phyloP scores from a whole-genome alignment of 164 flowering plant genomes.

The Malania oleifera region DNA sequence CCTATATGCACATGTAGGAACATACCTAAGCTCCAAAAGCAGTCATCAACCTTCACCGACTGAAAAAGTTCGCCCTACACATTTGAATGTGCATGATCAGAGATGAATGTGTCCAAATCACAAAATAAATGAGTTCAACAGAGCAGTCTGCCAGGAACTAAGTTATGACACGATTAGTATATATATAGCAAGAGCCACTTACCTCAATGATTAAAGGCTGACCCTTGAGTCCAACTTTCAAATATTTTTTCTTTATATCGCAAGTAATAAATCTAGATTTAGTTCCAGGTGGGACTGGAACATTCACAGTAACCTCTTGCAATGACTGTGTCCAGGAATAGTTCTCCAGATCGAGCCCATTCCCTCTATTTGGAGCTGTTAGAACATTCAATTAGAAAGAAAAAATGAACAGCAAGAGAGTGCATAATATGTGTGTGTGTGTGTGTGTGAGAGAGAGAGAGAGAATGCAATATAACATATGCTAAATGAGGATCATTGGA shows the following conservation, averaged over 20 bases:
- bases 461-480: no score
- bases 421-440: no score
- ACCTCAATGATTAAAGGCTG: conserved; percentile 93
- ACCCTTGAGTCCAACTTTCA: conserved; percentile 89
- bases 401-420: background rate
- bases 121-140: background rate
- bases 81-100: background rate
- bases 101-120: background rate
- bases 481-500: no score
- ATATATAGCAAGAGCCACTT: conserved; percentile 15
- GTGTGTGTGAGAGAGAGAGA: no score
- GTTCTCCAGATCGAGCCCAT: conserved; percentile 87
- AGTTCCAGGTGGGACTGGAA: conserved; percentile 84
- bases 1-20: no score
- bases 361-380: conserved; percentile 73
- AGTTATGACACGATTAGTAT: background rate
- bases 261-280: conserved; percentile 67
- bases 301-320: conserved; percentile 63
- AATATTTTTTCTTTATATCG: conserved; percentile 78
- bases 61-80: conserved; percentile 71
- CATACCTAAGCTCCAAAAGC: conserved; percentile 94
- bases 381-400: background rate
- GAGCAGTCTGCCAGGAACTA: no score
- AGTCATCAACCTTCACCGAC: conserved; percentile 77
- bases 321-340: conserved; percentile 88